A percentile compares a stretch with the other conserved stretches of the same genome.
Evolutionary conservation across 1,139 yeast genomes (phyloP).

Genomic region (Pneumocystis canis): DNA sequence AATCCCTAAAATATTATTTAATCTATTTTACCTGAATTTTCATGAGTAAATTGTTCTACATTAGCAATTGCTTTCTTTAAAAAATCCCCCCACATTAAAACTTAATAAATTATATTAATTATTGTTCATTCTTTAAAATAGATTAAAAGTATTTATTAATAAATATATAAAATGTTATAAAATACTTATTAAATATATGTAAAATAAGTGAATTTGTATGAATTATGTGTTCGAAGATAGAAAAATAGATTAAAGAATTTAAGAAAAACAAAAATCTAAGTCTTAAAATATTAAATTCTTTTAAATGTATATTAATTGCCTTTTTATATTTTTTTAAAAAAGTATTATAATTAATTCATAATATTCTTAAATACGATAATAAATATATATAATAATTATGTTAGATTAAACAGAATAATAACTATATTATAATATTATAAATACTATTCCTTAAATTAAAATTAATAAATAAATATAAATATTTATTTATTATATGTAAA

Average conservation of each 20-base stretch:
- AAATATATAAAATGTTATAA: neutral
- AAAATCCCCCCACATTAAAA: slow-evolving; percentile 1
- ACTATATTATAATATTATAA: neutral
- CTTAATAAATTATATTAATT: too few relatives aligned
- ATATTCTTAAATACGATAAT: neutral
- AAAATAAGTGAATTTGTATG: too few relatives aligned
- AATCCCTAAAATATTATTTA: neutral
- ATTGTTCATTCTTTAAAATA: neutral
- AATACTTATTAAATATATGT: neutral
- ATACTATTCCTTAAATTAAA: neutral
- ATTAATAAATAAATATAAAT: neutral
- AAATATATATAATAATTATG: neutral
- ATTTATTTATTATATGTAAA: too few relatives aligned
- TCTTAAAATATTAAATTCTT: too few relatives aligned
- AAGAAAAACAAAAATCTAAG: neutral
- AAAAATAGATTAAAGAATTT: neutral
- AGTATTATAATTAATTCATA: neutral
- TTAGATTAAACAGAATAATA: neutral
- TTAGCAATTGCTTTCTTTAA: slow-evolving; percentile 4
- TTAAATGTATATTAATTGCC: too few relatives aligned
- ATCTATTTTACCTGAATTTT: neutral
- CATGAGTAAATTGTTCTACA: slow-evolving; percentile 2
- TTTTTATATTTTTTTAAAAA: neutral
- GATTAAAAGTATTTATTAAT: neutral
- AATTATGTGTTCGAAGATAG: too few relatives aligned